phyloP scores from a whole-genome alignment of 148 eudicot genomes.

The Dysphania ambrosioides region DNA sequence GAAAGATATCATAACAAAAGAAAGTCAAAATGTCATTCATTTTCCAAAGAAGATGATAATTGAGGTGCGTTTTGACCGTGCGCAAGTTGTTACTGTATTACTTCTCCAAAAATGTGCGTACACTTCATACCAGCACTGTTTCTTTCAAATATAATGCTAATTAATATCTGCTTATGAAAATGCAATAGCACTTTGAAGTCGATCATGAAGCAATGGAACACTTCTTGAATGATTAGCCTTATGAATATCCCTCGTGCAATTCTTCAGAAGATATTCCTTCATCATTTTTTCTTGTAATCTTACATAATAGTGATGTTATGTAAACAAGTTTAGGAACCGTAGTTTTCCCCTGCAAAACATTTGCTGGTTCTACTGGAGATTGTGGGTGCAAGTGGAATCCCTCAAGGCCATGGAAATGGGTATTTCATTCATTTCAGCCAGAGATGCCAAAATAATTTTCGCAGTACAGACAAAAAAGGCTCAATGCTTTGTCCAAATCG shows the following conservation, averaged over 20 bases:
- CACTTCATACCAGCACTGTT: too few relatives aligned
- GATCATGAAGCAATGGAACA: neutral
- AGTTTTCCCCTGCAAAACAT: neutral
- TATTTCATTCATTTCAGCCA: slow-evolving; percentile 5
- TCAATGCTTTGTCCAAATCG: slow-evolving; percentile 12
- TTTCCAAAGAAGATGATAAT: slow-evolving; percentile 16
- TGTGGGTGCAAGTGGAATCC: slow-evolving; percentile 10
- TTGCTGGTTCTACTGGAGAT: slow-evolving; percentile 22
- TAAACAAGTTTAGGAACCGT: too few relatives aligned
- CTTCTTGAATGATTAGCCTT: neutral
- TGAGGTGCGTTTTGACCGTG: too few relatives aligned
- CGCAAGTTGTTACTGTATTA: too few relatives aligned
- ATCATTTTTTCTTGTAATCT: too few relatives aligned
- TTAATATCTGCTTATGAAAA: too few relatives aligned
- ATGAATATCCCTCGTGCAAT: neutral
- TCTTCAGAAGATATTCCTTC: neutral
- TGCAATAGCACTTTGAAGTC: too few relatives aligned
- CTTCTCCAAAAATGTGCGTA: too few relatives aligned
- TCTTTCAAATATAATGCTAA: too few relatives aligned
- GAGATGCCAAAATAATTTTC: neutral
- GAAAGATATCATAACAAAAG: neutral
- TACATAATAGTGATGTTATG: too few relatives aligned
- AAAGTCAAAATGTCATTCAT: neutral
- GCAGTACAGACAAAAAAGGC: neutral
- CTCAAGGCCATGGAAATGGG: neutral